These are phyloP conservation scores for Pogostemon cablin DNA, from an alignment of 257 asterid species.

Conservation along the genomic window DNA sequence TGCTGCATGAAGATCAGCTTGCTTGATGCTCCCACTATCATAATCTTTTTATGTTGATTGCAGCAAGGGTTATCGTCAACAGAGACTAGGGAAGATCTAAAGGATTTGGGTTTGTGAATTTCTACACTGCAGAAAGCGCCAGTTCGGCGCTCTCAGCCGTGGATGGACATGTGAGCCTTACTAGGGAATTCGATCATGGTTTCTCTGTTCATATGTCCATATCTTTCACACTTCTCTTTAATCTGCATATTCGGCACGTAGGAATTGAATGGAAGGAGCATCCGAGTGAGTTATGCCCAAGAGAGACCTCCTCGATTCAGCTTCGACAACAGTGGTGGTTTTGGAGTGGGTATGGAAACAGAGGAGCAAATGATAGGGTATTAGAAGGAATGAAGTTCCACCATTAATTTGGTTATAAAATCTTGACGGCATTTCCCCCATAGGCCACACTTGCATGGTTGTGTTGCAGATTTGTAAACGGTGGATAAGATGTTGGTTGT, in stretches of 20 bases:
- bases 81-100: conserved; percentile 79
- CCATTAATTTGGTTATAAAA: no score
- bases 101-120: conserved; percentile 88
- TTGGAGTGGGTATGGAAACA: conserved; percentile 5
- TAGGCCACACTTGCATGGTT: no score
- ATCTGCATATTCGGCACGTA: conserved; percentile 15
- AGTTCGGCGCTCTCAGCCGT: conserved; percentile 66
- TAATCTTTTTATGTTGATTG: background rate
- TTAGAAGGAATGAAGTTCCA: background rate
- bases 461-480: no score
- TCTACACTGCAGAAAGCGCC: conserved; percentile 53
- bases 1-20: background rate
- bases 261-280: conserved; percentile 69
- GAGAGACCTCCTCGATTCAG: conserved; percentile 64
- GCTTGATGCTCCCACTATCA: background rate
- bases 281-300: conserved; percentile 64
- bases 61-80: conserved; percentile 76
- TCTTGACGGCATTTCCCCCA: no score
- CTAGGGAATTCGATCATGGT: background rate
- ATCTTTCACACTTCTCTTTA: background rate
- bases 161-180: conserved; percentile 77
- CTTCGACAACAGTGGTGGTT: conserved; percentile 37
- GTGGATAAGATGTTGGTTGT: no score
- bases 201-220: background rate
- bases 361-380: background rate